phyloP scores from a whole-genome alignment of 257 asterid species.

The Scutellaria baicalensis region DNA sequence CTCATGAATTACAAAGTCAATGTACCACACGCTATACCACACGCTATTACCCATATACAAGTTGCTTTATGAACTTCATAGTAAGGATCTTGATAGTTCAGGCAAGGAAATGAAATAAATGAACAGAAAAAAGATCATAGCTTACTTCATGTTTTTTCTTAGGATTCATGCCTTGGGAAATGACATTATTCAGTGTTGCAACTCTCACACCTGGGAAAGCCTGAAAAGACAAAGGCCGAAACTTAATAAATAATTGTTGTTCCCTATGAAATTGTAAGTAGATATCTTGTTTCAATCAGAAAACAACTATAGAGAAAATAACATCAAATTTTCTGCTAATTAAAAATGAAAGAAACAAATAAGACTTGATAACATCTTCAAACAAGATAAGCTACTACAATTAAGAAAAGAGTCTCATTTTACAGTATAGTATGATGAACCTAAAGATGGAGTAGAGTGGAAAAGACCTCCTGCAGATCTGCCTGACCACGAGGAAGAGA shows the following conservation, averaged over 20 bases:
- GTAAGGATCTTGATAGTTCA: slow-evolving; percentile 3
- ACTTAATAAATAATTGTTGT: background rate
- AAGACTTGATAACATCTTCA: slow-evolving; percentile 6
- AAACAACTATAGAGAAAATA: background rate
- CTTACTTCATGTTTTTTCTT: slow-evolving; percentile 95
- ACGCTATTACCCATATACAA: background rate
- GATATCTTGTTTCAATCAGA: background rate
- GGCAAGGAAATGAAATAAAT: slow-evolving; percentile 7
- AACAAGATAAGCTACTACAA: background rate
- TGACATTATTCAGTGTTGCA: slow-evolving; percentile 52
- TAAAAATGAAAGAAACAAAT: background rate
- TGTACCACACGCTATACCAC: background rate
- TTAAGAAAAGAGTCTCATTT: background rate
- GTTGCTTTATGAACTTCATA: slow-evolving; percentile 1
- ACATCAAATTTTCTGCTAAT: background rate
- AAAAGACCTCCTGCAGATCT: slow-evolving; percentile 46
- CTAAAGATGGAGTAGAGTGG: background rate
- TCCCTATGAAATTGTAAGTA: background rate
- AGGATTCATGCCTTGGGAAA: slow-evolving; percentile 87
- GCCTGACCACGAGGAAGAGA: slow-evolving; percentile 68
- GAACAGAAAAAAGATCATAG: slow-evolving; percentile 11
- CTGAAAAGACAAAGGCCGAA: slow-evolving; percentile 31
- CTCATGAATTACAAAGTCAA: background rate
- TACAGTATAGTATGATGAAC: background rate
- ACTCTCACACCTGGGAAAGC: slow-evolving; percentile 52